Evolutionary conservation across 345 rosid genomes (phyloP), one percentile per base, ranked within the genome.

Genomic region (Populus euphratica): DNA sequence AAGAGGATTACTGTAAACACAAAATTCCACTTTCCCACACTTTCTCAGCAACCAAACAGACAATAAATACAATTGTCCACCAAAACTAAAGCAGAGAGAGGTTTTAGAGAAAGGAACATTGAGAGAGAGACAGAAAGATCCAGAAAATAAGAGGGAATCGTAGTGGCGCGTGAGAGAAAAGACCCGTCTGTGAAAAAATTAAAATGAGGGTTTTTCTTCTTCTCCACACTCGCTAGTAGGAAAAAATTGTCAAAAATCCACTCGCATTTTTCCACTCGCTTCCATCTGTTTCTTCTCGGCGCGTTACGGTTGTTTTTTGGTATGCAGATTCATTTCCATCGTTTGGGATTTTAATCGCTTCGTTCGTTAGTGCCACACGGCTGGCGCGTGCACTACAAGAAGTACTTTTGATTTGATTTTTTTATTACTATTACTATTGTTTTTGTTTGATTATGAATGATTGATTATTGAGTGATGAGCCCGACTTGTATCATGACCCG

Each of bases 231-330:
- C 14, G 64, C 64, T 23, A 5, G 64, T 23, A 23, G 64, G 9
- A 59, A 59, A 59, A 5, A 43, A 3, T 14, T 14, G 17, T 47
- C 52, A 47, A 14, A 47, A 47, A n/a, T 41, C 54, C 77, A 74
- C 77, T 74, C 77, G 69, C 69, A 43, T 63, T 21, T 54, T 59
- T n/a, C 56, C 69, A 64, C 77, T 74, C 69, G 77, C 70, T 74
- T 74, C 39, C 59, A 17, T 44, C 76, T 61, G 54, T 27, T 38
- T 47, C 49, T 39, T 38, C 52, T 25, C 33, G 36, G 52, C 69
- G 61, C 69, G 69, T 63, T 64, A 64, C 16, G 43, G 69, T 27
- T 6, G 18, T 35, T 62, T 64, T 2, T 43, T 43, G 10, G 47
- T 3, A 27, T 39, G 64, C 29, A 23, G 10, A 59, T 59, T 59